Evolutionary conservation across 2,329 filamentous ascomycete species (phyloP), one percentile per base, ranked within the genome.

Genomic region (Alternaria brassicicola): DNA sequence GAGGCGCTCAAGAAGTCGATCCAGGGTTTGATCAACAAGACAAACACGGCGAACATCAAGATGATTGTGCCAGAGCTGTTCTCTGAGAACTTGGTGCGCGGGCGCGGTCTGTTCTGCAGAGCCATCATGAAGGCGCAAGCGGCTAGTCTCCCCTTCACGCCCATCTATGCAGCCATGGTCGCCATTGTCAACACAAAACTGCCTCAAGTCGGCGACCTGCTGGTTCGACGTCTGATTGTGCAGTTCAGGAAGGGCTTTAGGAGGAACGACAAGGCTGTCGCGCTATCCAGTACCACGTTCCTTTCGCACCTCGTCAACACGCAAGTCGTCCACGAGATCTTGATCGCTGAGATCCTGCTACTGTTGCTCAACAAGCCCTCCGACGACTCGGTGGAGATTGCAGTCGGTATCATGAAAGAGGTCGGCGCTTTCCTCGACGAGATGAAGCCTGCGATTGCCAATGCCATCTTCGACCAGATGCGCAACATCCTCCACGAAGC

Each of bases 81-180:
- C 78, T 87, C 88, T 48, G 95, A 99, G 83, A 99, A 99, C 76
- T 80, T 99, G 69, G 84, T 99, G 38, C 89, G 95, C 57, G 95
- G 95, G 6, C 86, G 95, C 59, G 95, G 95, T 19, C 80, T 99
- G 59, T 97, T 98, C 78, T 97, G 94, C 79, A 87, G 95, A 64
- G 94, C 92, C 68, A 95, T 99, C 72, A 97, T 98, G 93, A 98
- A 98, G 82, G 95, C 95, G 0, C 95, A 99, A 80, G 93, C 94
- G 13, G 93, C 94, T 9, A 96, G 92, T 83, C 84, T 98, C 76
- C 93, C 94, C 0, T 99, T 98, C 72, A 98, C 95, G 0, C 91
- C 94, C 9, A 96, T 99, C 61, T 97, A 97, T 71, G 95, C 94
- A 12, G 92, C 93, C 47, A 96, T 98, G 89, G 92, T 89, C 1